Base-by-base conservation (phyloP, 2,329 filamentous ascomycete genomes). In the Xylaria sp. region DNA sequence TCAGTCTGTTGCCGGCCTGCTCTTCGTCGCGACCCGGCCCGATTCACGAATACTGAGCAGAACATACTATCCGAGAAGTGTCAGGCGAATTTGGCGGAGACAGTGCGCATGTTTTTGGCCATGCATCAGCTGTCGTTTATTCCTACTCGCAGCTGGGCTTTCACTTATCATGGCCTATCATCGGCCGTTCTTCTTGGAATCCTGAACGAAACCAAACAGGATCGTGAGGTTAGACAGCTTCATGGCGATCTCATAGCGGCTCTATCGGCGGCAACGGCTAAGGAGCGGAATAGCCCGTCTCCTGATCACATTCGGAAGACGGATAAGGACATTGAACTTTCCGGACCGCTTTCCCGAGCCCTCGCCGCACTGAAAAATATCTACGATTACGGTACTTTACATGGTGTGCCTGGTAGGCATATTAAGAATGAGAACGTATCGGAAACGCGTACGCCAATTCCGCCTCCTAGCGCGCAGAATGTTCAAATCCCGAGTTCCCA, bases 91-190 rank as follows among this genome's bases (percentile, higher is more conserved):
- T 74, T 88, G 30, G 83, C 83, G 4, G 84, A 87, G 68, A 87
- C 84, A 10, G 84, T 88, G 9, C 80, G 83, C 47, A 88, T 87
- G 84, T 88, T 87, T 68, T 75, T 88, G 19, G 83, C 84, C 13
- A 88, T 88, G 85, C 84, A 88, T 70, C 84, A 86, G 63, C 74
- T 88, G 35, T 87, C 84, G 1, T 82, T 85, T 7, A 87, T 87
- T 52, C 85, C 85, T 0, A 88, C 85, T 0, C 77, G 85, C 30
- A 87, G 83, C 59, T 88, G 85, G 85, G 84, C 85, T 0, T 87
- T 87, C 62, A 88, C 85, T 0, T 87, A 87, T 59, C 84, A 88
- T 66, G 84, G 85, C 1, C 77, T 88, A 6, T 87, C 84, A 7
- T 88, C 85, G 0, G 85, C 85, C 1, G 78, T 88, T 2, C 75